A percentile compares a stretch with the other conserved stretches of the same genome.
These are phyloP conservation scores for Pichia inconspicua DNA, from an alignment of 1,139 yeast genomes.

Conservation along the genomic window DNA sequence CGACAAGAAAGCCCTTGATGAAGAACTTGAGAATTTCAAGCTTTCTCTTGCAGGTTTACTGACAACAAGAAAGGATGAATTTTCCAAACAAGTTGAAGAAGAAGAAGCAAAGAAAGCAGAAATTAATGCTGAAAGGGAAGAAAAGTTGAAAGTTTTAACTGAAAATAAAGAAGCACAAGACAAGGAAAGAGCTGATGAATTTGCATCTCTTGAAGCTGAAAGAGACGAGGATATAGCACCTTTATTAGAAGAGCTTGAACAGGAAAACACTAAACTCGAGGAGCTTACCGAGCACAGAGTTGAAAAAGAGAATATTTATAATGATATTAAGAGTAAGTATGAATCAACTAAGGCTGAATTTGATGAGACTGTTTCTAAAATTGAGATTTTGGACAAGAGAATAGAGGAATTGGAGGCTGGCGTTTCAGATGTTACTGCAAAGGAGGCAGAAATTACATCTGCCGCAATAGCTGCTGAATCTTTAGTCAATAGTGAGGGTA, in stretches of 20 bases:
- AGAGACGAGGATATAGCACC: conserved; percentile 28
- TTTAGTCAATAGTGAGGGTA: conserved; percentile 7
- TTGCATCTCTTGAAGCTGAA: conserved; percentile 28
- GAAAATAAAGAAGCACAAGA: conserved; percentile 29
- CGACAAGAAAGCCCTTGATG: conserved; percentile 25
- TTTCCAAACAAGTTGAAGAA: conserved; percentile 26
- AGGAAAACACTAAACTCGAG: conserved; percentile 22
- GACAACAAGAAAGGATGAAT: conserved; percentile 29
- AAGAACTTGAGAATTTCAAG: conserved; percentile 27
- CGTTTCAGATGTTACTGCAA: conserved; percentile 20
- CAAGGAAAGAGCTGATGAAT: conserved; percentile 29
- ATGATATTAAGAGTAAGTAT: conserved; percentile 24
- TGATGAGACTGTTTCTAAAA: conserved; percentile 17
- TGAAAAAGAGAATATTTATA: conserved; percentile 21
- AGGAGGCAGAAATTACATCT: conserved; percentile 21
- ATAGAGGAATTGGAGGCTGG: conserved; percentile 19
- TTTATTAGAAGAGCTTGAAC: conserved; percentile 23
- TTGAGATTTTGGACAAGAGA: conserved; percentile 21
- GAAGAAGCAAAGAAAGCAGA: conserved; percentile 28
- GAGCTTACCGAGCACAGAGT: conserved; percentile 24
- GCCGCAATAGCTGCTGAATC: conserved; percentile 9
- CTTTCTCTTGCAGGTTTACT: conserved; percentile 27
- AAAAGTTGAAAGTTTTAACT: conserved; percentile 26
- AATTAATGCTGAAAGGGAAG: conserved; percentile 29
- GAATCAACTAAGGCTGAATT: conserved; percentile 19